Evolutionary conservation across 1,284 basidiomycete genomes (phyloP), one percentile per base, ranked within the genome.

Genomic region (Retiboletus flavoniger): DNA sequence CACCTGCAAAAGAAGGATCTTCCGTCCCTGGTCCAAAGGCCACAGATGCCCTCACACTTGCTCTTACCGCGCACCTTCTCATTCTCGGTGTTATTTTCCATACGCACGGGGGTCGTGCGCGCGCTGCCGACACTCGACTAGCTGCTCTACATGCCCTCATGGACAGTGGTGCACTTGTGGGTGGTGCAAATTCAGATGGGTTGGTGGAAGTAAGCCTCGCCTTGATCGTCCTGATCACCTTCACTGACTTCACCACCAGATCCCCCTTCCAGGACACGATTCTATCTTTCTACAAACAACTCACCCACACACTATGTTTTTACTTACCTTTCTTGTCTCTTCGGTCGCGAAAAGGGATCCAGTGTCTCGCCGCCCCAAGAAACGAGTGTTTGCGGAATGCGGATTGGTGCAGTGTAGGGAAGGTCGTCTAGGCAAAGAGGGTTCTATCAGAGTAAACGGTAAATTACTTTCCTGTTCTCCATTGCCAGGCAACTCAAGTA

Each of bases 351-450:
- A 88, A 62, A 80, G 85, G 13, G 87, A 91, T 62, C 79, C 84
- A 0, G 80, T 85, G 0, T 89, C 87, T 32, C 75, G 87, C 17
- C 85, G 81, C 54, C 88, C 88, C 3, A 87, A 85, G 69, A 77
- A 85, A 55, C 83, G 80, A 50, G 73, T 87, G 0, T 91, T 89
- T 70, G 82, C 86, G 0, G 68, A 65, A 7, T 86, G 87, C 58
- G 88, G 87, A 0, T 53, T 89, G n/a, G 68, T 71, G 1, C 64
- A 64, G n/a, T 67, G 68, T 47, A 59, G 45, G 45, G 61, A 66
- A 44, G 57, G 63, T 34, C 58, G 54, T 35, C 24, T 49, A 2
- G 55, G 55, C 10, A 57, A 54, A 35, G 60, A 62, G 14, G 49
- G 65, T 19, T 39, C 54, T 16, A 36, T 55, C 35, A 53, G 39